Evolutionary conservation across 2,329 filamentous ascomycete genomes (phyloP), one percentile per base, ranked within the genome.

Genomic region (Xylariaceae sp.): DNA sequence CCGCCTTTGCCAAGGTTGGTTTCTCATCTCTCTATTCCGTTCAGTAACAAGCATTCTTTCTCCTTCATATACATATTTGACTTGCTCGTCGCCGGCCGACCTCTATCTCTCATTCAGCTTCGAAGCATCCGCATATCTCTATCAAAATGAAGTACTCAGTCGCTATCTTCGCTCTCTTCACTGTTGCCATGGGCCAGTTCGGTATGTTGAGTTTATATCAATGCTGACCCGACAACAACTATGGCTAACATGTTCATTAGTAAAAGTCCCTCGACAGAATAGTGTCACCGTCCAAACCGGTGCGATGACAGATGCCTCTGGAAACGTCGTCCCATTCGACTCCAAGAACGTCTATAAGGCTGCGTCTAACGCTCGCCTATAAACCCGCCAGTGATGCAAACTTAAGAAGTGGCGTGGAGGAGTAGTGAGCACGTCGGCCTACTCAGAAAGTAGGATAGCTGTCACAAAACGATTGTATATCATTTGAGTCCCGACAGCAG

Each of bases 121-220:
- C 50, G 47, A 51, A 61, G 53, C 51, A 57, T 55, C 47, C 56
- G 57, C 50, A 43, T 31, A 36, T 43, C 46, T 51, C 63, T 60
- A 65, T 69, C 74, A 81, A 73, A 54, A 82, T 82, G 79, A 75
- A 80, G 73, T 76, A 76, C 74, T 73, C 75, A 53, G 55, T 76
- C 61, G 70, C 73, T 62, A 51, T 81, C 56, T 67, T 78, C 60
- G 69, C 77, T 56, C 66, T 82, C 56, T 69, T 72, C 66, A 69
- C 75, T 50, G 69, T 74, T 62, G 76, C 71, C 60, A 65, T 76
- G 61, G 78, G 76, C 51, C 69, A 67, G 47, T 59, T 66, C 19
- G 51, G 66, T 68, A 65, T 47, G 63, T 61, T 46, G n/a, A 33
- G 14, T 6, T 12, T 14, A 19, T 17, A 42, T 10, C 10, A 16